Conservation (phyloP, 139 green algal genomes). For the Chlorella sp. region DNA sequence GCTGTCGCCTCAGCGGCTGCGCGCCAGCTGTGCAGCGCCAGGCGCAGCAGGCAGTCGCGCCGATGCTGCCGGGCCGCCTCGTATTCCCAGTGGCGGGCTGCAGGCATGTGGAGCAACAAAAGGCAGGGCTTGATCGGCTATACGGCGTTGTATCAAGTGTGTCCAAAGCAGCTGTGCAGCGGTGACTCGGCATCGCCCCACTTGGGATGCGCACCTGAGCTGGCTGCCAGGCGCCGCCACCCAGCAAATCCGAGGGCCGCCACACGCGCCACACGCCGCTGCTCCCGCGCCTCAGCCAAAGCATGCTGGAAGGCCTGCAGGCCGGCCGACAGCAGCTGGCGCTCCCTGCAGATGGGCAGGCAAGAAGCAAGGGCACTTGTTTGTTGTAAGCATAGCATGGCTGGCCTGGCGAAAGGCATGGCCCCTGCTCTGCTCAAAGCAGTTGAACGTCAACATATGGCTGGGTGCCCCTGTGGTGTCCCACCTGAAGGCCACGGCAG, state of each 20-base stretch:
- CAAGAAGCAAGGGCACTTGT: too few relatives aligned
- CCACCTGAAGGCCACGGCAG: conserved; percentile 15
- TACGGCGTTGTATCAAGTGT: too few relatives aligned
- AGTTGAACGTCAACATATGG: too few relatives aligned
- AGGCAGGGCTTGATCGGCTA: too few relatives aligned
- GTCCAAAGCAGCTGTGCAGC: too few relatives aligned
- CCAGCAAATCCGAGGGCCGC: background rate
- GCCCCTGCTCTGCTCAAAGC: too few relatives aligned
- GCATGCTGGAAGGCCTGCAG: conserved; percentile 15
- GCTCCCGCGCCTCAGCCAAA: background rate
- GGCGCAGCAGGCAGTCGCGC: background rate
- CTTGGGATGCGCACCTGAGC: conserved; percentile 19
- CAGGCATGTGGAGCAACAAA: background rate
- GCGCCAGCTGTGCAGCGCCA: background rate
- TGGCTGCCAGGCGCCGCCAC: conserved; percentile 23
- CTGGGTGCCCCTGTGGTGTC: too few relatives aligned
- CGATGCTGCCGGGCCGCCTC: background rate
- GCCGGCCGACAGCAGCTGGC: conserved; percentile 17
- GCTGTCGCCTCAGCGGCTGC: conserved; percentile 13
- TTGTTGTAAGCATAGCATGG: too few relatives aligned
- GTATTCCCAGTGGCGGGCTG: conserved; percentile 21
- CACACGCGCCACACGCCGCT: background rate
- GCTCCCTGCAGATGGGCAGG: background rate
- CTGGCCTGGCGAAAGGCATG: too few relatives aligned
- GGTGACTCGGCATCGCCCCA: too few relatives aligned